Evolutionary conservation across 768 basidiomycete genomes (phyloP).

Genomic region (Tricholoma furcatifolium): DNA sequence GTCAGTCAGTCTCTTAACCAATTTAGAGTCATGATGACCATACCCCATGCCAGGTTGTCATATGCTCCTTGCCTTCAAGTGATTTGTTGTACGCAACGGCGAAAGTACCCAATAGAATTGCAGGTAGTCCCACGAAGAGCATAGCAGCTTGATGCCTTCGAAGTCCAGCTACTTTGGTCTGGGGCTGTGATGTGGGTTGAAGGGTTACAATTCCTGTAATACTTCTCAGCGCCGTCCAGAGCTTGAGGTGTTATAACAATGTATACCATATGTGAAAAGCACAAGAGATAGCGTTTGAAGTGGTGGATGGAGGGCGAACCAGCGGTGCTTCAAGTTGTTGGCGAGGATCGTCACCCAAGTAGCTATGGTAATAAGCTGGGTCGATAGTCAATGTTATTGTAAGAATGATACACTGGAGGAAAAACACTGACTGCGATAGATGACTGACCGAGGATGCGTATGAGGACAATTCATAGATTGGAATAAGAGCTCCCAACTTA

Average conservation of each 20-base stretch:
- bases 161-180: slow-evolving; percentile 65
- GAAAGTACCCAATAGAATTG: slow-evolving; percentile 57
- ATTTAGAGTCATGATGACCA: slow-evolving; percentile 18
- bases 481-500: slow-evolving; percentile 20
- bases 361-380: slow-evolving; percentile 10
- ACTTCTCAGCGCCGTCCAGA: not conserved
- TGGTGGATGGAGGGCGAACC: slow-evolving; percentile 69
- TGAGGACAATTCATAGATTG: not conserved
- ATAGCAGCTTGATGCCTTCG: slow-evolving; percentile 67
- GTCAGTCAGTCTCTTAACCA: not conserved
- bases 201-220: slow-evolving; percentile 67
- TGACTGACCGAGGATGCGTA: not conserved
- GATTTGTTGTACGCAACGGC: slow-evolving; percentile 66
- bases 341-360: slow-evolving; percentile 16
- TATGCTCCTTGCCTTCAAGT: slow-evolving; percentile 49
- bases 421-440: slow-evolving; percentile 7
- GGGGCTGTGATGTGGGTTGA: slow-evolving; percentile 68
- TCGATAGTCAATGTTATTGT: not conserved
- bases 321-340: slow-evolving; percentile 31
- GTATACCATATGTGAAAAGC: slow-evolving; percentile 61
- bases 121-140: slow-evolving; percentile 52
- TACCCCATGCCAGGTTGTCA: slow-evolving; percentile 77
- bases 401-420: not conserved
- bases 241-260: not conserved
- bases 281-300: slow-evolving; percentile 58